Percentiles rank a stretch among this genome's conserved stretches.
These are phyloP conservation scores for Cytospora mali DNA, from an alignment of 2,329 filamentous ascomycete genomes.

Conservation along the genomic window DNA sequence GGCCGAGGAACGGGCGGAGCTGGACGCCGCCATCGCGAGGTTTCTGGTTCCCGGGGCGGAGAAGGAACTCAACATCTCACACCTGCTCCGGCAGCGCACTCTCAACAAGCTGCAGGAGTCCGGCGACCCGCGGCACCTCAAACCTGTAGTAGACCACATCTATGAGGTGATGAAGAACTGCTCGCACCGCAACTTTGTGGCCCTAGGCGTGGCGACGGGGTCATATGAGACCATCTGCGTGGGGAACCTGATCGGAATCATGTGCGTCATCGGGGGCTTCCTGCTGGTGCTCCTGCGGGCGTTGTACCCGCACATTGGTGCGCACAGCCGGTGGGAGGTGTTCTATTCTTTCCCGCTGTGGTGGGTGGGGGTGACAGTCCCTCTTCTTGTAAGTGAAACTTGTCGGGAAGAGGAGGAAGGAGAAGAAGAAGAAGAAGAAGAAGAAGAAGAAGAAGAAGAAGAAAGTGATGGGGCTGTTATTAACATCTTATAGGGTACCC, in stretches of 20 bases:
- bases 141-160: constrained; percentile 49
- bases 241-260: constrained; percentile 47
- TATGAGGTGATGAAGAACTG: constrained; percentile 51
- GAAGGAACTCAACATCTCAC: constrained; percentile 53
- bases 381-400: not conserved
- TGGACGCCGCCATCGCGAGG: constrained; percentile 44
- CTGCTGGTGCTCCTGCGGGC: constrained; percentile 45
- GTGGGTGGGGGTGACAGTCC: constrained; percentile 46
- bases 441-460: no score
- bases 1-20: constrained; percentile 33
- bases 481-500: constrained; percentile 44
- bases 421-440: no score
- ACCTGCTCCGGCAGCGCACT: constrained; percentile 43
- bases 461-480: not conserved
- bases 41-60: constrained; percentile 46
- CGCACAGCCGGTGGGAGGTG: constrained; percentile 45
- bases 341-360: constrained; percentile 50
- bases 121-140: constrained; percentile 43
- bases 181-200: constrained; percentile 54
- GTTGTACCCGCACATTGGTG: constrained; percentile 42
- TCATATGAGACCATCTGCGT: constrained; percentile 53
- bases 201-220: constrained; percentile 56
- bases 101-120: constrained; percentile 41
- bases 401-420: no score
- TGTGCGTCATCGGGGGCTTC: constrained; percentile 44